Evolutionary conservation across 352 stramenopile genomes (phyloP).

Genomic region (Aphanomyces invadans): DNA sequence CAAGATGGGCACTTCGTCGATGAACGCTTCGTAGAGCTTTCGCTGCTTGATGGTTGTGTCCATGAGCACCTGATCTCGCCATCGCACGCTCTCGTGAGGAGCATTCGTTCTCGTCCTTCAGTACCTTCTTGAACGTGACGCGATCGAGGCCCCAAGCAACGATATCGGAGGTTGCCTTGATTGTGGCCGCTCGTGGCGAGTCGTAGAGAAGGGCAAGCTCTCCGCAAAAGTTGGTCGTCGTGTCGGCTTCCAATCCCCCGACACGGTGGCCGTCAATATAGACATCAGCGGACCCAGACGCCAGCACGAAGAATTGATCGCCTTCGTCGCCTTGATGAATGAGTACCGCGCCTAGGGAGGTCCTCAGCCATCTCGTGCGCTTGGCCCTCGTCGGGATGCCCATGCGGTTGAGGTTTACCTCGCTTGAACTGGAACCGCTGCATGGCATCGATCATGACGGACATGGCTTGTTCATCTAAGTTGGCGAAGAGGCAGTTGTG

Average conservation of each 20-base stretch:
- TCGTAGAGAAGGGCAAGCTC: conserved; percentile 93
- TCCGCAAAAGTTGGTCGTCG: conserved; percentile 74
- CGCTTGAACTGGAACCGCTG: conserved; percentile 24
- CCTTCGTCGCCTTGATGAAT: conserved; percentile 71
- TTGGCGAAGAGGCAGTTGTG: conserved; percentile 63
- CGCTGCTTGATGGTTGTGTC: conserved; percentile 56
- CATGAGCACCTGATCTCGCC: conserved; percentile 41
- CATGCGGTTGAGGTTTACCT: not conserved
- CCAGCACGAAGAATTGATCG: conserved; percentile 88
- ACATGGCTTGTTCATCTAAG: conserved; percentile 52
- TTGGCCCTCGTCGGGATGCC: not conserved
- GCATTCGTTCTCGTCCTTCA: too few relatives aligned
- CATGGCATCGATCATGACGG: conserved; percentile 67
- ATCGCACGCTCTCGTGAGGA: too few relatives aligned
- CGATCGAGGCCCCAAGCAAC: conserved; percentile 86
- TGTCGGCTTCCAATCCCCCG: conserved; percentile 49
- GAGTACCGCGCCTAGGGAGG: conserved; percentile 35
- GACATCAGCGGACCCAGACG: conserved; percentile 76
- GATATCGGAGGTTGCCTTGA: conserved; percentile 46
- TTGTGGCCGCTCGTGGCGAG: conserved; percentile 79
- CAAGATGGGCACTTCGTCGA: conserved; percentile 64
- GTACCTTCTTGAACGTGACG: conserved; percentile 49
- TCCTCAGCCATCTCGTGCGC: conserved; percentile 33
- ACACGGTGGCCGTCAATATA: conserved; percentile 50
- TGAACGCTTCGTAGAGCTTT: conserved; percentile 48